Percentiles rank a stretch among this genome's conserved stretches.
Conservation (phyloP, 768 basidiomycete species). For the Russula sp. region DNA sequence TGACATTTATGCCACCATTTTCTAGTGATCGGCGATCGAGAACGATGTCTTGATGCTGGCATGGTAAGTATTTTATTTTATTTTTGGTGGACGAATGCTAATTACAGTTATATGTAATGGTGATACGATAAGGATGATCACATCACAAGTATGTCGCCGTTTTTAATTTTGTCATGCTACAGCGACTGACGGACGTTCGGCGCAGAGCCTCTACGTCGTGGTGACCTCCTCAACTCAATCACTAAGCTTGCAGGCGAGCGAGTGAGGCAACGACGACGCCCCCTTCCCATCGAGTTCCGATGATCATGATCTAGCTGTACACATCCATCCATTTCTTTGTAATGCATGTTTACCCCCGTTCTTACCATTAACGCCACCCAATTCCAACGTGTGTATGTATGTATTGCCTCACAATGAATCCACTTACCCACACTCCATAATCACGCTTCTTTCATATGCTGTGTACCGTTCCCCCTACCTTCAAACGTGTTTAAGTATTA, state of each 20-base stretch:
- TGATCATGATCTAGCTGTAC: slow-evolving; percentile 10
- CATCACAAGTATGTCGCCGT: slow-evolving; percentile 64
- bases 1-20: neutral
- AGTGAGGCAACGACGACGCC: slow-evolving; percentile 30
- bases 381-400: neutral
- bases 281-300: slow-evolving; percentile 21
- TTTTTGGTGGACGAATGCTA: neutral
- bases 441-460: neutral
- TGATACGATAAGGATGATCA: slow-evolving; percentile 57
- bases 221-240: slow-evolving; percentile 78
- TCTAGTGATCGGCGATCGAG: slow-evolving; percentile 84
- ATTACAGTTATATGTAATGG: slow-evolving; percentile 1
- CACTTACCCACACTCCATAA: neutral
- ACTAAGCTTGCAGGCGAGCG: slow-evolving; percentile 75
- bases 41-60: slow-evolving; percentile 72
- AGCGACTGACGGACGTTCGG: slow-evolving; percentile 3
- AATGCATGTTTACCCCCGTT: neutral
- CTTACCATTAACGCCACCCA: neutral
- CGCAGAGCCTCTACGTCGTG: slow-evolving; percentile 74
- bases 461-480: neutral
- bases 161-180: neutral
- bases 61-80: slow-evolving; percentile 41
- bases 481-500: neutral
- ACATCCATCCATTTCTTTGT: neutral
- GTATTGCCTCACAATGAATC: neutral